Conservation (phyloP, 108 stramenopile genomes). For the Cyclotella atomus region DNA sequence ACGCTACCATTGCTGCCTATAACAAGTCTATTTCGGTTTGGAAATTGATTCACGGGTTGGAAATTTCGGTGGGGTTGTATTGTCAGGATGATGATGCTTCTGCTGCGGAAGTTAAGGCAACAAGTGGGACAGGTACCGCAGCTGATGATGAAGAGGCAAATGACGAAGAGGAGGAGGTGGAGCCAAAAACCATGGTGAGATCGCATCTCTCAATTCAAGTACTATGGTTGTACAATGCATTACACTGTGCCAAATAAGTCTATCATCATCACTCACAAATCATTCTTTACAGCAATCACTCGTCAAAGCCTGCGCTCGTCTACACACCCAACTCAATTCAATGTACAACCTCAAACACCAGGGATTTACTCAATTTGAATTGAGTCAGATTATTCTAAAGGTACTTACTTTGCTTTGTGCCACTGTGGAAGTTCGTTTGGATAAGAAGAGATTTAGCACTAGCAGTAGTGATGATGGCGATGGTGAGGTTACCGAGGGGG, state of each 20-base stretch:
- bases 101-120: too few species aligned
- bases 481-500: slow-evolving; percentile 1
- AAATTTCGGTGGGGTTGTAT: slow-evolving; percentile 58
- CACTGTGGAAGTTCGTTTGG: slow-evolving; percentile 50
- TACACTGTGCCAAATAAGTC: background rate
- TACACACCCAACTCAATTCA: slow-evolving; percentile 69
- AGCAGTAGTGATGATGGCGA: background rate
- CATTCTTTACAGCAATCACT: slow-evolving; percentile 52
- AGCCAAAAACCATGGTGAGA: slow-evolving; percentile 29
- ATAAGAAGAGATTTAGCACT: background rate
- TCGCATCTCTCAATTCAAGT: background rate
- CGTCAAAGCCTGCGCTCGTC: slow-evolving; percentile 61
- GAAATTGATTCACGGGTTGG: slow-evolving; percentile 61
- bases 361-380: slow-evolving; percentile 60
- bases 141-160: slow-evolving; percentile 45
- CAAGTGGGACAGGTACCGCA: too few species aligned
- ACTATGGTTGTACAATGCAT: background rate
- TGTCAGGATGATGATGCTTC: slow-evolving; percentile 26
- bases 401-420: slow-evolving; percentile 68
- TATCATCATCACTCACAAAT: background rate
- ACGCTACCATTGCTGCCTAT: slow-evolving; percentile 71
- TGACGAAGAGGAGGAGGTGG: slow-evolving; percentile 38
- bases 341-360: slow-evolving; percentile 68
- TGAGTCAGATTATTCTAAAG: slow-evolving; percentile 68
- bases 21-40: slow-evolving; percentile 64